Conservation (phyloP, 192 early-diverging fungal genomes). For the Polychytrium aggregatum region DNA sequence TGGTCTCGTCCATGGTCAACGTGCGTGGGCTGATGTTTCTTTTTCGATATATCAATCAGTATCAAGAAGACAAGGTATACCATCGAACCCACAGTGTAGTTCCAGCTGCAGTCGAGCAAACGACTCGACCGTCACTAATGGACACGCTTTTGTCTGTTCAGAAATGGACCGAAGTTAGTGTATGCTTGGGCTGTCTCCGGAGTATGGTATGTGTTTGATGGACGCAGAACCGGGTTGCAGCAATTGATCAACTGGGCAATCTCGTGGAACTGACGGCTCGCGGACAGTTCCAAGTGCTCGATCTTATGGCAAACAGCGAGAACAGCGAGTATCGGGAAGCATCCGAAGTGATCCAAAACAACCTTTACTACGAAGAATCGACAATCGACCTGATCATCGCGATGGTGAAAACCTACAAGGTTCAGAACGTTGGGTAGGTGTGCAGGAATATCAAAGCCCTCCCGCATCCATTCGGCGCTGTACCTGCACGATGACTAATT, state of each 20-base stretch:
- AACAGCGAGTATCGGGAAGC: conserved; percentile 40
- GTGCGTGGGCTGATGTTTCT: conserved; percentile 22
- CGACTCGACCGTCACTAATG: no score
- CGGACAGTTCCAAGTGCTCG: conserved; percentile 35
- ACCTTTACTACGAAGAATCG: conserved; percentile 57
- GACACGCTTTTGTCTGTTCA: conserved; percentile 14
- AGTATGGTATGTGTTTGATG: conserved; percentile 40
- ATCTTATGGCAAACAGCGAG: conserved; percentile 37
- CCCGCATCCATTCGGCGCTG: no score
- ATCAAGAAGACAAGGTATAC: conserved; percentile 24
- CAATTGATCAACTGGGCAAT: not conserved
- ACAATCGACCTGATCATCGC: conserved; percentile 48
- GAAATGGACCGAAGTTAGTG: conserved; percentile 38
- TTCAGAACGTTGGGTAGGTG: conserved; percentile 13
- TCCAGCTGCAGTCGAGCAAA: not conserved
- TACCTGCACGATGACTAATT: not conserved
- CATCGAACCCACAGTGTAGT: not conserved
- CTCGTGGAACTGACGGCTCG: not conserved
- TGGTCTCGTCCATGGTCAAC: conserved; percentile 24
- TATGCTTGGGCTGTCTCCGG: conserved; percentile 45
- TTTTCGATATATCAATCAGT: conserved; percentile 14
- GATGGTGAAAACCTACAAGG: conserved; percentile 34
- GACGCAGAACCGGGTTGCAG: not conserved
- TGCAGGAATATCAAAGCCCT: no score
- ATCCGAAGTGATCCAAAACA: conserved; percentile 54